Base-by-base conservation (phyloP, 352 stramenopile genomes). In the Peronospora destructor region DNA sequence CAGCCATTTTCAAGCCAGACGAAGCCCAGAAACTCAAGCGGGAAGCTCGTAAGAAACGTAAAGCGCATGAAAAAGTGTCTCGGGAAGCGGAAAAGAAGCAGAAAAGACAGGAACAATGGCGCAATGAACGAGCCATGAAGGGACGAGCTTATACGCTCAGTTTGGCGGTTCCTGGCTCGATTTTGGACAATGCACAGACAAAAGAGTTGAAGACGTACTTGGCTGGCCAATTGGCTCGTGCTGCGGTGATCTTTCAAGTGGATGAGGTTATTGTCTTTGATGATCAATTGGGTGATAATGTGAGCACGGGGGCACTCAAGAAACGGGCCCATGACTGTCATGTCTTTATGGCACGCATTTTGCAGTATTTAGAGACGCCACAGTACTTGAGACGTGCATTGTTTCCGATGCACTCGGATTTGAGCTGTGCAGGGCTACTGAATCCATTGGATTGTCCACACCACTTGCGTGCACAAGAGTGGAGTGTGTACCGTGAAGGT, bases 201-300 rank as follows among this genome's bases (percentile, higher is more conserved):
- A 91, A 88, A 56, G 95, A 98, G 67, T 80, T 99, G 12, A 93
- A 95, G 67, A 98, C 96, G 26, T 94, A 98, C 46, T 59, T 98
- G 36, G 94, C 84, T 0, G 95, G 95, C 19, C 92, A 98, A 68
- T 96, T 99, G 46, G 95, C 95, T 33, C 91, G 96, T 26, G 95
- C 96, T 0, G 93, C 92, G 1, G 90, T 93, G 17, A 96, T 99
- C 56, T 99, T 98, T 74, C 85, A 98, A 59, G 89, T 98, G 6
- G 96, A 99, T 64, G 96, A 99, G 75, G 91, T 99, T 58, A 73
- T 99, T 11, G 93, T 99, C 4, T 98, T 97, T 59, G 94, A 98
- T 61, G 96, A 99, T 69, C 87, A 96, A 55, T 70, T 98, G 19
- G 85, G 83, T 16, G 64, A 60, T 7, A 61, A 64, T 8, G 43